Percentiles rank a stretch among this genome's conserved stretches.
Evolutionary conservation across 768 basidiomycete genomes (phyloP).

Genomic region (Boletus subparvulus): DNA sequence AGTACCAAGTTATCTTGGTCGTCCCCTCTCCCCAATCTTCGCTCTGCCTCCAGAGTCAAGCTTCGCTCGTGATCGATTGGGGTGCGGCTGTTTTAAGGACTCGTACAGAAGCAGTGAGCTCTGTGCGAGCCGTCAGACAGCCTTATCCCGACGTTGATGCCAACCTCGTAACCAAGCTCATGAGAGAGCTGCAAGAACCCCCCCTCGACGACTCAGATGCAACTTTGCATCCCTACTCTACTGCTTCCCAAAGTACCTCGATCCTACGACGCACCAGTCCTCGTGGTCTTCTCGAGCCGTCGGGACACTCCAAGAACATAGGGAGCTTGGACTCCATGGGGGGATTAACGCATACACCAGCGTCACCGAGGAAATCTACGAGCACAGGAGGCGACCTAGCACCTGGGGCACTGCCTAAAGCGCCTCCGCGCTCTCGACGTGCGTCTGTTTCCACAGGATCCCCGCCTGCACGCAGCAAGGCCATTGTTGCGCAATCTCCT

Average conservation of each 20-base stretch:
- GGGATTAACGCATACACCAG: constrained; percentile 5
- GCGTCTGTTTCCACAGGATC: constrained; percentile 18
- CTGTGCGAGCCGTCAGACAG: constrained; percentile 22
- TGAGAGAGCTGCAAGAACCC: constrained; percentile 22
- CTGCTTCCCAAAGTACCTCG: constrained; percentile 1
- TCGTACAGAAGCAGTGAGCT: constrained; percentile 21
- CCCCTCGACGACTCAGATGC: constrained; percentile 16
- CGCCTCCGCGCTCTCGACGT: constrained; percentile 19
- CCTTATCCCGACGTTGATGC: constrained; percentile 26
- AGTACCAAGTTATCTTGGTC: constrained; percentile 53
- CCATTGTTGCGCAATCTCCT: constrained; percentile 2
- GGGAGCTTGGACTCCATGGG: constrained; percentile 4
- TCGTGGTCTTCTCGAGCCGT: constrained; percentile 26
- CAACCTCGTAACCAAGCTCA: constrained; percentile 18
- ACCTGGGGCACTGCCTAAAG: constrained; percentile 7
- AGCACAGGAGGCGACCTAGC: constrained; percentile 5
- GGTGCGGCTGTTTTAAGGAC: constrained; percentile 38
- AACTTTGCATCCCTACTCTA: neutral
- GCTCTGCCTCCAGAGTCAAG: constrained; percentile 52
- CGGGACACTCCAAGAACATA: constrained; percentile 6
- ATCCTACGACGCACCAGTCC: constrained; percentile 18
- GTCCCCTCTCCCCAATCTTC: constrained; percentile 31
- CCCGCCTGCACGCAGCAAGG: neutral
- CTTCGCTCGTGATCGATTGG: constrained; percentile 55
- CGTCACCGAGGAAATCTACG: neutral